These are phyloP conservation scores for Lachnellula hyalina DNA, from an alignment of 2,329 filamentous ascomycete genomes.

Conservation along the genomic window DNA sequence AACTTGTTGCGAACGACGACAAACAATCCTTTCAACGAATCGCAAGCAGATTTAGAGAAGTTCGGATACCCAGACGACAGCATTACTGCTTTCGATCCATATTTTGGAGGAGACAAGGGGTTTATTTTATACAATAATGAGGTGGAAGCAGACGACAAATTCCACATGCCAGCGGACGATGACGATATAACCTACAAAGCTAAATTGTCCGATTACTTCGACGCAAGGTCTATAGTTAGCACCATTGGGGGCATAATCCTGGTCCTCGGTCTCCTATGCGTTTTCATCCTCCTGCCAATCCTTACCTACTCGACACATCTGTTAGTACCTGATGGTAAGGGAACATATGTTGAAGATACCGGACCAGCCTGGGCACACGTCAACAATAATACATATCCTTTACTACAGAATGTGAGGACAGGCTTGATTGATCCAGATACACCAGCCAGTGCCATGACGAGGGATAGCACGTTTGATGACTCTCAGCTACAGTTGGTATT, in stretches of 20 bases:
- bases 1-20: slow-evolving; percentile 15
- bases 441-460: slow-evolving; percentile 39
- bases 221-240: slow-evolving; percentile 38
- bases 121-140: slow-evolving; percentile 43
- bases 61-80: slow-evolving; percentile 42
- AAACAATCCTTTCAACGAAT: slow-evolving; percentile 21
- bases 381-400: slow-evolving; percentile 41
- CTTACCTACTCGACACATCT: slow-evolving; percentile 37
- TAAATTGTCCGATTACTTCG: slow-evolving; percentile 40
- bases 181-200: slow-evolving; percentile 40
- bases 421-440: slow-evolving; percentile 49
- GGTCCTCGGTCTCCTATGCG: slow-evolving; percentile 40
- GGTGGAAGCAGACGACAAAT: slow-evolving; percentile 47
- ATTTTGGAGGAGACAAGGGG: slow-evolving; percentile 34
- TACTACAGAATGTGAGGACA: slow-evolving; percentile 42
- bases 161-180: slow-evolving; percentile 47
- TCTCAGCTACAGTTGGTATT: slow-evolving; percentile 45
- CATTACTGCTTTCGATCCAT: slow-evolving; percentile 38
- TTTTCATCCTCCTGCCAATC: slow-evolving; percentile 47
- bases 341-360: background rate
- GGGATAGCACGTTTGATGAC: slow-evolving; percentile 39
- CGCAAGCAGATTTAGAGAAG: slow-evolving; percentile 31
- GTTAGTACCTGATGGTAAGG: background rate
- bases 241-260: slow-evolving; percentile 36
- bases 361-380: slow-evolving; percentile 39